Evolutionary conservation across 2,329 filamentous ascomycete species (phyloP).

Genomic region (Colletotrichum lini): DNA sequence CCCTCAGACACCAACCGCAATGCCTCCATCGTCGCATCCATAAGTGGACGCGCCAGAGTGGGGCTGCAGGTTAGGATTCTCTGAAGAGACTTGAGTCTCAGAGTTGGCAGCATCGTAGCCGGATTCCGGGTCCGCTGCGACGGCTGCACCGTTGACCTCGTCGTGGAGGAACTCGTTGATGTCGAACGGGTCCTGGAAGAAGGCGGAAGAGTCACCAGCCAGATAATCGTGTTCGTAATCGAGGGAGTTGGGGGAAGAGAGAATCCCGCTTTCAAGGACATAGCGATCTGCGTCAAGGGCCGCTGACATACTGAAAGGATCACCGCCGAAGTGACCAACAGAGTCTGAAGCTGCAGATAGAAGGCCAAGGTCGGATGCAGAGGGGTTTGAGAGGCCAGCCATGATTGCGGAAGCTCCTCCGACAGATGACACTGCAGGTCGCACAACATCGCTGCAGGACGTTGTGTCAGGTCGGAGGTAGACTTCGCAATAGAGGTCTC

Average conservation of each 20-base stretch:
- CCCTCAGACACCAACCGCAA: conserved; percentile 79
- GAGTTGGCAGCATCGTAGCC: conserved; percentile 68
- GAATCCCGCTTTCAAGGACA: conserved; percentile 82
- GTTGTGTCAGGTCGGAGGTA: conserved; percentile 95
- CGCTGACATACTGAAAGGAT: conserved; percentile 78
- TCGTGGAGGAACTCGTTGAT: conserved; percentile 70
- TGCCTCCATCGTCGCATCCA: conserved; percentile 81
- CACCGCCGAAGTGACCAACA: conserved; percentile 77
- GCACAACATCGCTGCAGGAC: conserved; percentile 99
- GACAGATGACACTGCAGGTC: conserved; percentile 99
- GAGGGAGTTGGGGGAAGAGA: conserved; percentile 79
- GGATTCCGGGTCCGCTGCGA: conserved; percentile 67
- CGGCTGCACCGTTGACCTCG: conserved; percentile 64
- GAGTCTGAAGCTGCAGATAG: conserved; percentile 70
- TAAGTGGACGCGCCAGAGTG: conserved; percentile 79
- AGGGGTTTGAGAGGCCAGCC: conserved; percentile 60
- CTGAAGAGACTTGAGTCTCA: conserved; percentile 73
- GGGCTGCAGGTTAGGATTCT: conserved; percentile 81
- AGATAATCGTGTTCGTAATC: conserved; percentile 78
- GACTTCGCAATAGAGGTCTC: conserved; percentile 48
- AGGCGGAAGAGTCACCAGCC: conserved; percentile 71
- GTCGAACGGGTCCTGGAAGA: conserved; percentile 63
- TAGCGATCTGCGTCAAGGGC: conserved; percentile 80
- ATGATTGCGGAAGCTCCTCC: conserved; percentile 71
- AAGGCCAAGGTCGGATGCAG: conserved; percentile 58